Evolutionary conservation across 371 early-diverging fungal genomes (phyloP), one percentile per base, ranked within the genome.

Genomic region (Paraphysoderma sedebokerense): DNA sequence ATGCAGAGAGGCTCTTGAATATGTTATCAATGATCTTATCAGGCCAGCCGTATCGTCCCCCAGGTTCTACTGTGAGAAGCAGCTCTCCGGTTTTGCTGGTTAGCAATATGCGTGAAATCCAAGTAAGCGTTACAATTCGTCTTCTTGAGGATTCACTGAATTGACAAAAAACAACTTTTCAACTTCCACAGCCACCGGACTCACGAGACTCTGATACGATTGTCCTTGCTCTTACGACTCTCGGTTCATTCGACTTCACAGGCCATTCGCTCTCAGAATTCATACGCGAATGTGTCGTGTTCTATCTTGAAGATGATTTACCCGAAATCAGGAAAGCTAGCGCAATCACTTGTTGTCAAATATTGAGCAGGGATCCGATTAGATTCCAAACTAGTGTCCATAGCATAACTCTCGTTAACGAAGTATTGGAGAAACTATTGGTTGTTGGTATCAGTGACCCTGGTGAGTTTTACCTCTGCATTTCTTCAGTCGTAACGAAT

Each of bases 371-470:
- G 9, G 67, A 72, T 47, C 70, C 70, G 19, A 58, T 67, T 5
- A 59, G 66, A 46, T 76, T 86, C 53, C 77, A 88, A 59, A 82
- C 81, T 19, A 85, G 85, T 49, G 77, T 76, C 7, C 78, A 91
- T 50, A 79, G 87, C 7, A 79, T 85, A 45, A 80, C 87, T 56
- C 79, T 92, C 3, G 85, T 91, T 5, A 77, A 82, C 24, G 90
- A 90, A 47, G 82, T 92, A 0, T 63, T 95, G 22, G 88, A 87
- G 54, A 77, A 80, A 54, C 65, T 97, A 30, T 60, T 93, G 50
- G 76, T 80, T 0, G 88, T 87, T 0, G 93, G 88, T 1, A 82
- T 95, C 50, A 83, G 92, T 1, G 98, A 97, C 58, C 44, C 68
- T 50, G 56, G 56, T 50, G 6, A 46, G 53, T 54, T 46, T 58